Base-by-base conservation (phyloP, 1,284 basidiomycete species). In the Rhodotorula sp. region DNA sequence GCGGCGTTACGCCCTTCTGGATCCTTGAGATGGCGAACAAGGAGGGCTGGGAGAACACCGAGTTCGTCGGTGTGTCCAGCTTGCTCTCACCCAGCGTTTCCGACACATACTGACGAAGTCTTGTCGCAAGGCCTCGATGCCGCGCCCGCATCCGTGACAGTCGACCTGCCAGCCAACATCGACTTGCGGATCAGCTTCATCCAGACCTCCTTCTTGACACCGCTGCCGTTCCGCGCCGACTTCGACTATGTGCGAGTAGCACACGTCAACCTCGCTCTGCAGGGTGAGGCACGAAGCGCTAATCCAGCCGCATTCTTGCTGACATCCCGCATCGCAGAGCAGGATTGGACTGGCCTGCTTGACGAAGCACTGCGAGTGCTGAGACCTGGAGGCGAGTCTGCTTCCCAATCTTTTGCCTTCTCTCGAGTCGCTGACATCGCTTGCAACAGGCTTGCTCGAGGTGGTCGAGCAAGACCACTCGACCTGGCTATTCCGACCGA, bases 231-330 rank as follows among this genome's bases (percentile, higher is more conserved):
- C 31, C 51, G 63, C 53, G 57, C 53, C n/a, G 20, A 30, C 52
- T 73, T 73, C 57, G 68, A 73, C 63, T 63, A 46, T 34, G 71
- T 73, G 6, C 55, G 68, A 0, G 4, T 68, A 1, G 24, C 46
- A 0, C 52, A 46, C 10, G 6, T 65, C 37, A 61, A 57, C 26
- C 24, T 70, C 0, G 57, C 61, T 4, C 6, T 68, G 7, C 56
- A 64, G 0, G 68, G 64, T 64, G 24, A 46, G 55, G 9, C 15
- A 34, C 16, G 11, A 4, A 18, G 40, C n/a, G n/a, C n/a, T n/a
- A n/a, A n/a, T n/a, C n/a, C n/a, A n/a, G n/a, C n/a, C n/a, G n/a
- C n/a, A n/a, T n/a, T n/a, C n/a, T n/a, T n/a, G n/a, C n/a, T n/a
- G n/a, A n/a, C n/a, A n/a, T n/a, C n/a, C n/a, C n/a, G n/a, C n/a